A percentile compares a stretch with the other conserved stretches of the same genome.
Conservation (phyloP, 1,284 basidiomycete species). For the Sanghuangporus weigelae region DNA sequence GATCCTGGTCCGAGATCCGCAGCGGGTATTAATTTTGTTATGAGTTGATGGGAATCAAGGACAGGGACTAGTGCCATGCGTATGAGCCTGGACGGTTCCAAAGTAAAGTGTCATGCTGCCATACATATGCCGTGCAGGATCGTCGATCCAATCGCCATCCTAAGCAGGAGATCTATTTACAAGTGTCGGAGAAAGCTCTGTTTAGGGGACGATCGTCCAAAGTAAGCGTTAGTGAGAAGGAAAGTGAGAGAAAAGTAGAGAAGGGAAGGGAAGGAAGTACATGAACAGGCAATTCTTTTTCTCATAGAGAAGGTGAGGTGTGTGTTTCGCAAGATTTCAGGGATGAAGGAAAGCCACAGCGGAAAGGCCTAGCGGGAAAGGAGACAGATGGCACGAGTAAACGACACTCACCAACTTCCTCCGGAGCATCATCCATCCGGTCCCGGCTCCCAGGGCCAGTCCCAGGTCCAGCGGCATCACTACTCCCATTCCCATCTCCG, state of each 20-base stretch:
- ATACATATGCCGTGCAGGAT: too few relatives aligned
- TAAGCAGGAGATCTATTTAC: background rate
- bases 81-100: too few relatives aligned
- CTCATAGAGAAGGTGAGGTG: too few relatives aligned
- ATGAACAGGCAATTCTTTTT: too few relatives aligned
- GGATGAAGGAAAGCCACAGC: background rate
- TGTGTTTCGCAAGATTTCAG: background rate
- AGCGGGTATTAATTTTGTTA: too few relatives aligned
- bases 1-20: too few relatives aligned
- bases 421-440: background rate
- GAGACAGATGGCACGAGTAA: background rate
- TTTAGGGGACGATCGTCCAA: background rate
- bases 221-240: background rate
- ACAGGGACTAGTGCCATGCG: too few relatives aligned
- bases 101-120: too few relatives aligned
- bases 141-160: too few relatives aligned
- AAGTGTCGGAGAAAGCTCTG: slow-evolving; percentile 8
- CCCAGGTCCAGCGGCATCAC: background rate
- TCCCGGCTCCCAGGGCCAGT: background rate
- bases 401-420: slow-evolving; percentile 1
- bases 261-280: background rate
- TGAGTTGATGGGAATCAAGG: too few relatives aligned
- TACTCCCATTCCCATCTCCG: too few relatives aligned
- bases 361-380: background rate
- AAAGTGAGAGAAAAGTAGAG: background rate